Base-by-base conservation (phyloP, 1,139 yeast species). In the Saccharomyces hybrid region DNA sequence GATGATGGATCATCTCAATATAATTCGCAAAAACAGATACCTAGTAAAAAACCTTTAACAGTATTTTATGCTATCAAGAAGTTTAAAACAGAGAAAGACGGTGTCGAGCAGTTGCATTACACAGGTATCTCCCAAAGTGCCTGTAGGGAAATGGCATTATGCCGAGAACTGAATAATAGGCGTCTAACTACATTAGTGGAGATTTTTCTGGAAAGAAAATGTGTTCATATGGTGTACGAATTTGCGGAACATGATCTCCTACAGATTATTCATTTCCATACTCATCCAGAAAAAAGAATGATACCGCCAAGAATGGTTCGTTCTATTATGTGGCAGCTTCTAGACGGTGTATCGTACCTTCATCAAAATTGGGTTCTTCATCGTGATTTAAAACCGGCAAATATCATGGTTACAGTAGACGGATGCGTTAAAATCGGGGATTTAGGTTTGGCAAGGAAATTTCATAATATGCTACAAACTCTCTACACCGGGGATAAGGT, bases 81-180 rank as follows among this genome's bases (percentile, higher is more conserved):
- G 73, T 93, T 93, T 77, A 93, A 93, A 69, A 86, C 91, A 48
- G 99, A 93, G 63, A 85, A 89, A 64, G 96, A 90, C 67, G 97
- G 96, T 46, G 80, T 80, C 55, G 97, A 91, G 64, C 83, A 86
- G 31, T 73, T 86, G 8, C 93, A 88, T 69, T 93, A 91, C 67
- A 90, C 97, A 0, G 99, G 99, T 0, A 88, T 93, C 11, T 89
- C 97, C 2, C 99, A 93, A 70, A 85, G 95, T 64, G 99, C 99
- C 1, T 88, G 95, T 49, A 77, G 99, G 59, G 99, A 93, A 71
- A 90, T 93, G 95, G 88, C 97, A 1, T 75, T 93, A 26, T 93
- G 99, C 69, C 80, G 96, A 50, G 99, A 95, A 67, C 75, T 93
- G 54, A 78, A 78, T 61, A 89, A 93, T 70, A 79, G 80, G 56